Base-by-base conservation (phyloP, 495 filamentous ascomycete genomes). In the Aspergillus cavernicola region DNA sequence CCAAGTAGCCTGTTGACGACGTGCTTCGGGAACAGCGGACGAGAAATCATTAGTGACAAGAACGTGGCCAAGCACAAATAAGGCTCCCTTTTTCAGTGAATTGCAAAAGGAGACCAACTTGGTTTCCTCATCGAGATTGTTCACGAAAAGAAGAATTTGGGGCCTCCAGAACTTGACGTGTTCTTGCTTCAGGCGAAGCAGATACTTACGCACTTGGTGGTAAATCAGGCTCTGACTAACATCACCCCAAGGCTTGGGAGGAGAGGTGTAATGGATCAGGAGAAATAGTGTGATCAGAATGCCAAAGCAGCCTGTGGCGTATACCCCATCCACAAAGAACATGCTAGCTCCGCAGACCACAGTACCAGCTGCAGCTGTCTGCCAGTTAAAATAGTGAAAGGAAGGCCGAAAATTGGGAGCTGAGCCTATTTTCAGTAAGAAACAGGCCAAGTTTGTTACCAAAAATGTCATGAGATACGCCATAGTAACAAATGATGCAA, bases 161-260 rank as follows among this genome's bases (percentile, higher is more conserved):
- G 89, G 89, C 35, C 89, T 79, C 89, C 89, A 95, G 64, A 92
- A 93, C 59, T 95, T 95, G 66, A 95, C 90, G 60, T 95, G 90
- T 53, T 95, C 89, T 53, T 90, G 88, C 33, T 84, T 85, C 9
- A 95, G 74, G 20, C 90, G 81, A 39, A 95, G 73, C 15, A 95
- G 69, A 56, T 95, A 95, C 61, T 95, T 95, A 44, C 90, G 80
- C 6, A 95, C 90, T 70, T 95, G 90, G 58, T 95, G 90, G 59
- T 93, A 95, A 42, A 95, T 95, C 48, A 95, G 69, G 62, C 85
- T 89, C 59, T 95, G 90, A 28, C 86, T 89, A 31, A 95, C 89
- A 69, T 95, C 90, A 1, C 90, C 90, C 89, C 90, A 95, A 8
- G 85, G 80, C 61, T 93, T 95, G 0, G 90, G 90, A 5, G 89